Percentiles rank a stretch among this genome's conserved stretches.
These are phyloP conservation scores for Fusarium pseudocircinatum DNA, from an alignment of 2,329 filamentous ascomycete species.

Conservation along the genomic window DNA sequence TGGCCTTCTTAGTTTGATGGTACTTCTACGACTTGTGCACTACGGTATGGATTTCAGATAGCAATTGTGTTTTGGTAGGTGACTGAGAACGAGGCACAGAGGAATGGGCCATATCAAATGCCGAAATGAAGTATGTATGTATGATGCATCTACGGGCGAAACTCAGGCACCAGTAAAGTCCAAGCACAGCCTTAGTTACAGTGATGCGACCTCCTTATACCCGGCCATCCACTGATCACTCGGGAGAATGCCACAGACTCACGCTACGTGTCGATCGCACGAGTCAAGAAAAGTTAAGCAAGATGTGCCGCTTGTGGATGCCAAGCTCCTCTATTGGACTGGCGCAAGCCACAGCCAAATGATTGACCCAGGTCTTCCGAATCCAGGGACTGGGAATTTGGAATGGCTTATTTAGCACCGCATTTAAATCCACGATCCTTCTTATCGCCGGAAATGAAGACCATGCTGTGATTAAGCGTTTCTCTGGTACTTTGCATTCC, in stretches of 20 bases:
- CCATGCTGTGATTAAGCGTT: no score
- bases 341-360: background rate
- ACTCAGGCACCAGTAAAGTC: background rate
- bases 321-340: background rate
- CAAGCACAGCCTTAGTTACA: background rate
- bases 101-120: rapidly evolving
- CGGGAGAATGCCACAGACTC: background rate
- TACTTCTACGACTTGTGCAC: no score
- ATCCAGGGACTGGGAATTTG: background rate
- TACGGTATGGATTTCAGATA: no score
- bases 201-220: background rate
- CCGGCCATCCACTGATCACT: background rate
- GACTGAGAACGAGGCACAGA: rapidly evolving
- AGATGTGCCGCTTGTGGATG: no score
- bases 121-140: no score
- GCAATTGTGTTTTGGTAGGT: rapidly evolving
- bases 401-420: no score
- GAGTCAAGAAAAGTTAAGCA: background rate
- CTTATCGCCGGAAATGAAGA: no score
- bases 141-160: background rate
- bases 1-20: background rate
- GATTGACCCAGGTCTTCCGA: background rate
- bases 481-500: no score
- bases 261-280: background rate
- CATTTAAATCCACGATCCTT: no score